A percentile compares a stretch with the other conserved stretches of the same genome.
These are phyloP conservation scores for Millerozyma miso DNA, from an alignment of 805 yeast species.

Conservation along the genomic window DNA sequence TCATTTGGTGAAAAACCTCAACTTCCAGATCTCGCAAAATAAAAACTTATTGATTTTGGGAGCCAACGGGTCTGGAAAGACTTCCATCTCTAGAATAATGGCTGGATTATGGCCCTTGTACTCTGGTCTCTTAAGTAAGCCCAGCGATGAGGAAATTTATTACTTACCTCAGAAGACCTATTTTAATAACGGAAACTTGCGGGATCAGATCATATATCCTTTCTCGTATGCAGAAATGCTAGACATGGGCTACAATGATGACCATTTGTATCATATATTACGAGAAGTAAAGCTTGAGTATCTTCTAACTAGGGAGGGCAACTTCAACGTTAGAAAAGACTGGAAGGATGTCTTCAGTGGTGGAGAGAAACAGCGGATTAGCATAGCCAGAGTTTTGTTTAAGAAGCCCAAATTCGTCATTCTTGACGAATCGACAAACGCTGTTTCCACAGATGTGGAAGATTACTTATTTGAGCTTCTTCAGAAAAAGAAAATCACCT, in stretches of 20 bases:
- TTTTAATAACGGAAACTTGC: slow-evolving; percentile 74
- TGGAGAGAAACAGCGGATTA: slow-evolving; percentile 90
- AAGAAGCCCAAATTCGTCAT: slow-evolving; percentile 78
- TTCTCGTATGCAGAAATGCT: slow-evolving; percentile 72
- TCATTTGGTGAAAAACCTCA: slow-evolving; percentile 54
- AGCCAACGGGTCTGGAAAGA: slow-evolving; percentile 86
- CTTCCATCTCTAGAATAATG: slow-evolving; percentile 75
- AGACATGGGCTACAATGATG: slow-evolving; percentile 66
- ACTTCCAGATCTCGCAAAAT: slow-evolving; percentile 55
- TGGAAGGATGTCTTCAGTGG: slow-evolving; percentile 94
- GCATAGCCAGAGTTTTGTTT: slow-evolving; percentile 81
- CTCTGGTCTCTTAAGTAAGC: slow-evolving; percentile 76
- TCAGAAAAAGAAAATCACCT: slow-evolving; percentile 65
- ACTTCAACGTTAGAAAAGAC: slow-evolving; percentile 52
- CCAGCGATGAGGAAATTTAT: slow-evolving; percentile 61
- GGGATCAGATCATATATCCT: slow-evolving; percentile 92
- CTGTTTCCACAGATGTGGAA: slow-evolving; percentile 85
- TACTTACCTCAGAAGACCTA: slow-evolving; percentile 86
- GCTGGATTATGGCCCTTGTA: slow-evolving; percentile 93
- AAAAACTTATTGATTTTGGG: slow-evolving; percentile 79
- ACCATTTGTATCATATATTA: slow-evolving; percentile 60
- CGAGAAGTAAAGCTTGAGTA: slow-evolving; percentile 78
- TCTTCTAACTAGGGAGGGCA: slow-evolving; percentile 62
- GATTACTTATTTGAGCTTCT: slow-evolving; percentile 77
- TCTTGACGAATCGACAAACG: slow-evolving; percentile 91